A percentile compares a stretch with the other conserved stretches of the same genome.
Evolutionary conservation across 2,329 filamentous ascomycete genomes (phyloP).

Genomic region (Diaporthe amygdali): DNA sequence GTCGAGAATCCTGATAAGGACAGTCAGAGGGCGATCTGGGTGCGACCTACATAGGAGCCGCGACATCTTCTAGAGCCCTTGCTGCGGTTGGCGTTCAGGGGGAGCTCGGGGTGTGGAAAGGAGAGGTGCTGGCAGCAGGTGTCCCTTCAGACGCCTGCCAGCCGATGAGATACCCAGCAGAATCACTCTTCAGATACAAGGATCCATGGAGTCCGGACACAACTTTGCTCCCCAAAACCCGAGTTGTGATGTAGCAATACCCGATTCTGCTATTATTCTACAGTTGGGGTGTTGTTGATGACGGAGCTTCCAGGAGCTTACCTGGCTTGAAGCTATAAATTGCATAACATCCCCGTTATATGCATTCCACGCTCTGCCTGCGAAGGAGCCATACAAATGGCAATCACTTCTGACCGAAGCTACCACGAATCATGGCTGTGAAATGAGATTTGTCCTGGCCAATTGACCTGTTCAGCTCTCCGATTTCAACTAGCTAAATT

Average conservation of each 20-base stretch:
- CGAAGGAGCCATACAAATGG: background rate
- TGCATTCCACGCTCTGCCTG: background rate
- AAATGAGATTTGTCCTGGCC: too few species aligned
- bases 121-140: constrained; percentile 19
- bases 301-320: background rate
- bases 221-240: background rate
- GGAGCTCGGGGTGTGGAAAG: background rate
- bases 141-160: constrained; percentile 12
- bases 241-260: background rate
- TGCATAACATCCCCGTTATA: constrained; percentile 23
- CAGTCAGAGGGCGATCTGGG: background rate
- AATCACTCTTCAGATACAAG: background rate
- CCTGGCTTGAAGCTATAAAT: constrained; percentile 13
- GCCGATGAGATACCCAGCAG: background rate
- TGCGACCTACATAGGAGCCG: constrained; percentile 55
- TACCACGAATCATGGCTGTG: background rate
- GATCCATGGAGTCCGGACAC: constrained; percentile 9
- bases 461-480: background rate
- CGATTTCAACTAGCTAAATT: background rate
- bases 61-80: constrained; percentile 48
- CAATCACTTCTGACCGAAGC: background rate
- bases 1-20: background rate
- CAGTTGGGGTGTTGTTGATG: background rate
- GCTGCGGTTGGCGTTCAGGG: background rate
- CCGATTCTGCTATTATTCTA: background rate